Base-by-base conservation (phyloP, 352 stramenopile genomes). In the Globisporangium emineosum region DNA sequence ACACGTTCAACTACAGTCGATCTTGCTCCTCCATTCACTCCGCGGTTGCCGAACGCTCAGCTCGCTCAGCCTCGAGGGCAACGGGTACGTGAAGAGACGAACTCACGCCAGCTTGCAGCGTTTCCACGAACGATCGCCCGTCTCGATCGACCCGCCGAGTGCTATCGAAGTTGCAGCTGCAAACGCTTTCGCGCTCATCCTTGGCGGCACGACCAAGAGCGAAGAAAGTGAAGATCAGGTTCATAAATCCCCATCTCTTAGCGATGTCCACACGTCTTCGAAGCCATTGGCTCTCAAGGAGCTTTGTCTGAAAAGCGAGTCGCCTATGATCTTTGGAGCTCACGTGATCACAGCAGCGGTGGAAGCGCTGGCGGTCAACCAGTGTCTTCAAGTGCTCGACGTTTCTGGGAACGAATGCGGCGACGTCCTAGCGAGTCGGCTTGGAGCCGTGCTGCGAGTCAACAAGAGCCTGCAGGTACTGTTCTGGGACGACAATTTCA, bases 401-500 rank as follows among this genome's bases (percentile, higher is more conserved):
- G 73, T 92, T 10, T 85, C 86, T 23, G 83, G 86, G 5, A 94
- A 94, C 45, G 75, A 85, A 29, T 89, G 79, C 47, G 86, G 86
- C 23, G 82, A 94, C 51, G 70, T 73, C 1, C 70, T 94, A 9
- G 79, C 83, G 8, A 50, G 43, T 5, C 70, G 69, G 30, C 68
- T 94, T 0, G 83, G 77, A 2, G 50, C 66, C 0, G 66, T 79
- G 7, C 59, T 94, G 30, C 82, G 78, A 0, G 62, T 66, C 27
- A 94, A 91, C 62, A 78, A 70, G 49, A 78, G 70, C 35, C 62
- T 93, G 13, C 79, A 81, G 19, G 72, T 81, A 8, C 72, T 94
- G 40, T 94, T 88, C 59, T 91, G 83, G 83, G 86, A 94, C 51
- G 77, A 73, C 40, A 94, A 93, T 56, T 81, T 77, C 60, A 89